Percentiles rank a stretch among this genome's conserved stretches.
Conservation (phyloP, 805 yeast species). For the Yamadazyma kitorensis region DNA sequence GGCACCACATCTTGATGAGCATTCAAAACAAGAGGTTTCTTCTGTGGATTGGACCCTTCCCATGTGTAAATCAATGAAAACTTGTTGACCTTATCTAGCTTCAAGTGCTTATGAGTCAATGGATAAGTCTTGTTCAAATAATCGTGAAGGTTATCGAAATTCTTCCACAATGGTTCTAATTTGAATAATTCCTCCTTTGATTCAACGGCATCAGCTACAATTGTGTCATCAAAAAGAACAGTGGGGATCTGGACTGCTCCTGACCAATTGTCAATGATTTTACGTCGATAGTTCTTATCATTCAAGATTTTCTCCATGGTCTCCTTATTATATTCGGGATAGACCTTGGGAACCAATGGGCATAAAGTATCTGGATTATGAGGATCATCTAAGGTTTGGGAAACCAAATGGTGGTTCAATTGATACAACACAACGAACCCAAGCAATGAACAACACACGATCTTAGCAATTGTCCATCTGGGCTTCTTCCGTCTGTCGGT, state of each 20-base stretch:
- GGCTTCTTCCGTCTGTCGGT: conserved; percentile 1
- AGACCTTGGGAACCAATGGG: conserved; percentile 32
- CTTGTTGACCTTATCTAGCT: conserved; percentile 33
- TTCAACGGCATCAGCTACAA: conserved; percentile 23
- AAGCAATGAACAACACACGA: not conserved
- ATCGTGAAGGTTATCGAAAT: conserved; percentile 25
- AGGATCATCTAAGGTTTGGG: conserved; percentile 5
- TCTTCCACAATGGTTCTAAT: conserved; percentile 24
- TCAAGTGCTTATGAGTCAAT: conserved; percentile 28
- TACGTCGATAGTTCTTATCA: conserved; percentile 22
- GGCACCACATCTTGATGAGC: conserved; percentile 46
- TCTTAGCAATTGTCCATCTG: conserved; percentile 4
- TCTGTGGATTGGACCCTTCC: conserved; percentile 32
- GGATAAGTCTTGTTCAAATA: conserved; percentile 34
- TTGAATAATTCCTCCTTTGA: conserved; percentile 23
- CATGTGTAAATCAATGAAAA: conserved; percentile 37
- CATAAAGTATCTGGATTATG: conserved; percentile 27
- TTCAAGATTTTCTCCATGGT: conserved; percentile 24
- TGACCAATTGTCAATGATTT: conserved; percentile 20
- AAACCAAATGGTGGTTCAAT: too few relatives aligned
- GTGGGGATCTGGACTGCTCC: conserved; percentile 33
- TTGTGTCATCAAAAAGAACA: conserved; percentile 29
- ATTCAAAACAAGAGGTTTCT: conserved; percentile 35
- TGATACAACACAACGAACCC: too few relatives aligned
- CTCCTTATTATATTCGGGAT: conserved; percentile 21